Evolutionary conservation across 768 basidiomycete species (phyloP), one percentile per base, ranked within the genome.

Genomic region (Leccinum disarticulatum): DNA sequence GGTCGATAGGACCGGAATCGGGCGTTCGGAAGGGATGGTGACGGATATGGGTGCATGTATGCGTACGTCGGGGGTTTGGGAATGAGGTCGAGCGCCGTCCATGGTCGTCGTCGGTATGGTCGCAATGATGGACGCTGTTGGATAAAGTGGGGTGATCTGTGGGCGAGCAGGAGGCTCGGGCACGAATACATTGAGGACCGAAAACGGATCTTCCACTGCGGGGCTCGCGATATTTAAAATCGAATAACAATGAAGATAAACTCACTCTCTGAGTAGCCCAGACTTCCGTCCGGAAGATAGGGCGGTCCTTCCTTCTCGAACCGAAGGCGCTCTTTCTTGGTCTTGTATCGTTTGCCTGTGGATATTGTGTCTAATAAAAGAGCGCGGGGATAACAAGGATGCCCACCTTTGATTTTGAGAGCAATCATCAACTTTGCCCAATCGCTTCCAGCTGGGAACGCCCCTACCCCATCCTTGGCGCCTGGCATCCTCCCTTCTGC

Each of bases 241-340:
- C 3, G 7, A 49, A 17, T 3, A 3, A 7, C 13, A 15, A 25
- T 27, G 14, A 2, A 27, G 31, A 51, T 15, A 30, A 2, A 75
- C 85, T 46, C 67, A 90, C 89, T 83, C 71, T 90, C 83, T 27
- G 79, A 64, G 64, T 90, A 91, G 72, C 90, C 85, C 33, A 92
- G 75, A 70, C 90, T 91, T n/a, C 90, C 90, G 67, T 93, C 90
- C n/a, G 82, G 68, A 6, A 77, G 77, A 25, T 80, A 79, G 1
- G 90, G 91, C 17, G 87, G 88, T 0, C 90, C 90, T 60, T 86
- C 84, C 60, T 83, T 87, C 66, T 92, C 91, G 49, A 91, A 80
- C n/a, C 87, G 79, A 58, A 91, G 65, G 10, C 90, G 80, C 63
- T 93, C 90, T 66, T 88, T 91, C 77, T 93, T 93, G 2, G 90